Evolutionary conservation across 345 rosid genomes (phyloP), one percentile per base, ranked within the genome.

Genomic region (Populus deltoides): DNA sequence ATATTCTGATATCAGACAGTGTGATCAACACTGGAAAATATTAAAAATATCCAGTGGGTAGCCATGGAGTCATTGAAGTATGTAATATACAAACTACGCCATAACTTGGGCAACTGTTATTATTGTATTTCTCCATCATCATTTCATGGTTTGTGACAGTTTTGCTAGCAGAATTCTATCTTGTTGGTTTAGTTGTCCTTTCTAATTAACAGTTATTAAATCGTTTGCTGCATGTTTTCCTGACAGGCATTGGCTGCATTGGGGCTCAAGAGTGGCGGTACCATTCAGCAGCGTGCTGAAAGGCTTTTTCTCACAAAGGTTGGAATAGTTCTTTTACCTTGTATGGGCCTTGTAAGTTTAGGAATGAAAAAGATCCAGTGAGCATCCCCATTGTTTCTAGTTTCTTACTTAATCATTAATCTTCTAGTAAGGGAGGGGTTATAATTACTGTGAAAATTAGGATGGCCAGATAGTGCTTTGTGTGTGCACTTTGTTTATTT

Each of bases 291-390:
- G 86, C 94, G 97, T 63, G 98, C 96, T 2, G 97, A 94, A 88
- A 90, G 98, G 89, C 95, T 97, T 77, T 90, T 97, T 84, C 92
- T 94, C 70, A 90, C 94, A 29, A 94, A 97, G 99, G 97, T 94
- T 66, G 16, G 36, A 27, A 67, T 38, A 24, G 45, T 22, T 75
- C 67, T 24, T 66, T 57, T 49, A 57, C 33, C 33, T 24, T 13
- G 53, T 24, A 13, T 25, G 71, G 38, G 38, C 15, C 6, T 59
- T 36, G 38, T n/a, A 47, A 55, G 12, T 63, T 45, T 43, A 29
- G 66, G 41, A 66, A 31, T 20, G 18, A 55, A 2, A 11, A 20
- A 17, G 43, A 47, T 72, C 16, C 25, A 47, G 22, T 62, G 71
- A 43, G 51, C 70, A 41, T 49, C 17, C 78, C 11, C 13, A 47